Conservation (phyloP, 2,329 filamentous ascomycete genomes). For the Acrodontium crateriforme region DNA sequence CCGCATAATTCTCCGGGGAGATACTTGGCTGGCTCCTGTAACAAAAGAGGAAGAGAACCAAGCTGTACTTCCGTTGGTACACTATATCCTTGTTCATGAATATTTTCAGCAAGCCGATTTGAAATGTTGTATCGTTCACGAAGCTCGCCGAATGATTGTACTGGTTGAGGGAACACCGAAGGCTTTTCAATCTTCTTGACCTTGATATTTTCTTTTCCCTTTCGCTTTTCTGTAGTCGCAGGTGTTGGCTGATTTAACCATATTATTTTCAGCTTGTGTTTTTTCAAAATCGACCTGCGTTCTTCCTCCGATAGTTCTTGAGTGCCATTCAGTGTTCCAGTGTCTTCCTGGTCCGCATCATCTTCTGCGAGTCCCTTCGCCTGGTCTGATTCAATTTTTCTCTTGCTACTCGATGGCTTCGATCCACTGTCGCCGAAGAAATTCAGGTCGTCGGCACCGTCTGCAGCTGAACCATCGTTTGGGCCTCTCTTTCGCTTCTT, state of each 20-base stretch:
- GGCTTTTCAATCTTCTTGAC: constrained; percentile 29
- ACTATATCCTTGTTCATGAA: constrained; percentile 70
- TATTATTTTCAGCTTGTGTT: constrained; percentile 22
- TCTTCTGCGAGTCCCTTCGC: neutral
- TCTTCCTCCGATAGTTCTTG: constrained; percentile 2
- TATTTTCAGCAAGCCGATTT: constrained; percentile 58
- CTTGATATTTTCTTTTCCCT: constrained; percentile 16
- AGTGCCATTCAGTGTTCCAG: neutral
- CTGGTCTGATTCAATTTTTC: neutral
- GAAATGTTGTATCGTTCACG: constrained; percentile 60
- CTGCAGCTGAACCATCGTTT: neutral
- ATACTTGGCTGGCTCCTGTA: constrained; percentile 38
- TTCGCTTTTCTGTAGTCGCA: constrained; percentile 33
- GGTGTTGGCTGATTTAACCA: constrained; percentile 16
- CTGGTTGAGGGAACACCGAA: constrained; percentile 63
- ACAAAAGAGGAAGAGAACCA: constrained; percentile 64
- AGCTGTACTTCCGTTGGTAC: constrained; percentile 91
- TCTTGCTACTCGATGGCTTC: neutral
- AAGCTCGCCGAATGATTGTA: constrained; percentile 64
- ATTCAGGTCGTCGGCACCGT: constrained; percentile 25
- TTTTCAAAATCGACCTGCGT: constrained; percentile 18
- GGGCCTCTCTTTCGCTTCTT: constrained; percentile 31
- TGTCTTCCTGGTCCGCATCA: neutral
- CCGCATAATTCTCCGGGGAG: constrained; percentile 28
- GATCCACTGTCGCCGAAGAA: constrained; percentile 25